Evolutionary conservation across 1,139 yeast species (phyloP), one percentile per base, ranked within the genome.

Genomic region (Tardiomyces blankii): DNA sequence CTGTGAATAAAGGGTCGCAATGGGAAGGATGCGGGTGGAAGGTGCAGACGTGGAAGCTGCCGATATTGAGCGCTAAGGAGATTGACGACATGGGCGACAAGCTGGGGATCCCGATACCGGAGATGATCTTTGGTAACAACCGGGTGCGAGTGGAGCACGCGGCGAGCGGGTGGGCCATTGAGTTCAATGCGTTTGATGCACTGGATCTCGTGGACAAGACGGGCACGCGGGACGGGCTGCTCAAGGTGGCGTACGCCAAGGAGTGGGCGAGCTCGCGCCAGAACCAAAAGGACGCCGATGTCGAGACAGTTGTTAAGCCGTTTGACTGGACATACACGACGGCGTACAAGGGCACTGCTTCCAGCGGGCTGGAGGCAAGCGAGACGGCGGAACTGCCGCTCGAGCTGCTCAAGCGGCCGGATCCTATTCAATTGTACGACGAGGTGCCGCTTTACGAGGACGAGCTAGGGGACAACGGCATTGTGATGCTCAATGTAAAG

Each of bases 321-420:
- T 93, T 78, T 63, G 98, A 91, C 66, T 91, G 99, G 99, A 91
- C 98, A 0, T 91, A 91, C 61, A 77, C 95, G 0, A 79, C 96
- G 0, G 68, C 72, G 44, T 91, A 89, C 61, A 72, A 70, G 48
- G 98, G 97, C 0, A 74, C 82, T 0, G 56, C 61, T 8, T 42
- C 39, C 13, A 39, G 16, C 16, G n/a, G 16, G 5, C 16, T 30
- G 5, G 35, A 30, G 35, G 16, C 5, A 9, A 12, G 18, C 12
- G 49, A 46, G 5, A 38, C 38, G 5, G 39, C 43, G 1, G 43
- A 40, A 6, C 39, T 35, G 39, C 44, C 30, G 4, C 12, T 14
- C 39, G 78, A 78, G 18, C 77, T 80, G 60, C 69, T 91, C 43
- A 70, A 78, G 43, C 71, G 73, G 48, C 89, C 84, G 6, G 96